phyloP scores from a whole-genome alignment of 179 eudicot species.

The Heliamphora pulchella region DNA sequence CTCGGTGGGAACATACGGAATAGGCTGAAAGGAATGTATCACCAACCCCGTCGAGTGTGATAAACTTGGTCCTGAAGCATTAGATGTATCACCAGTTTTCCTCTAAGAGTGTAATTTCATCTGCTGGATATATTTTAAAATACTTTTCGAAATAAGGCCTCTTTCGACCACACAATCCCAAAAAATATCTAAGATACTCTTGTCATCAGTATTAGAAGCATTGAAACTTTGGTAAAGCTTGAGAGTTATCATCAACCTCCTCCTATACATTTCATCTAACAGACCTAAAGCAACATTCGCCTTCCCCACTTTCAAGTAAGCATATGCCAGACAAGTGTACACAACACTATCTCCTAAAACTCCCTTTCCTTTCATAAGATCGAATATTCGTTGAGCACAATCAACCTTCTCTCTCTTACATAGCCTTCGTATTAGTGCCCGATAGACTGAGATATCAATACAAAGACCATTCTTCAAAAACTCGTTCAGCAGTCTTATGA shows the following conservation, averaged over 20 bases:
- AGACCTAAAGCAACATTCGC: conserved; percentile 35
- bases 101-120: conserved; percentile 20
- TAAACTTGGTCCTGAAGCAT: not conserved
- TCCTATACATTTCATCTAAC: conserved; percentile 73
- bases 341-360: conserved; percentile 69
- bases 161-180: conserved; percentile 55
- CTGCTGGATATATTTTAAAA: conserved; percentile 32
- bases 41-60: too few species aligned
- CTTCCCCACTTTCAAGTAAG: conserved; percentile 53
- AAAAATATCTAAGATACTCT: conserved; percentile 39
- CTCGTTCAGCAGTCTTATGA: conserved; percentile 46
- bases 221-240: conserved; percentile 48
- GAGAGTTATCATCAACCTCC: conserved; percentile 58
- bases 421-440: conserved; percentile 68
- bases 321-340: conserved; percentile 60
- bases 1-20: too few species aligned
- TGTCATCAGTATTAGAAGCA: conserved; percentile 50
- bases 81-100: not conserved
- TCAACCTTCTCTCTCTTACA: conserved; percentile 66
- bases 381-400: conserved; percentile 48
- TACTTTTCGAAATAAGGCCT: conserved; percentile 57
- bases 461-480: conserved; percentile 43
- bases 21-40: too few species aligned
- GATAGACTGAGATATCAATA: conserved; percentile 60
- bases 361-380: conserved; percentile 58